These are phyloP conservation scores for Entonaema liquescens DNA, from an alignment of 495 filamentous ascomycete species.

Conservation along the genomic window DNA sequence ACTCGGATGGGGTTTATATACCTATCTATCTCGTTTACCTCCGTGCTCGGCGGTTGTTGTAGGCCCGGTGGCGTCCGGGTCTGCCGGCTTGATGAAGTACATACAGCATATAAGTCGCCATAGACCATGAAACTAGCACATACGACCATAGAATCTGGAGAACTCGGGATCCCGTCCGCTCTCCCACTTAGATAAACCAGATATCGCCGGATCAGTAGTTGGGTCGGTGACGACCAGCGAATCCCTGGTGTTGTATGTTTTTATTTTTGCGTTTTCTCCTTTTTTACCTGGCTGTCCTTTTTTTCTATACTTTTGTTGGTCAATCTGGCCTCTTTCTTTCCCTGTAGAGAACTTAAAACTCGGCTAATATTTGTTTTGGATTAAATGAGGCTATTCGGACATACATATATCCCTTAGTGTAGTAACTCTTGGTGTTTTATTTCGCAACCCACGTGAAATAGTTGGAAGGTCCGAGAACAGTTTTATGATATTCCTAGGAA, in stretches of 20 bases:
- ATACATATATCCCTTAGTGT: no score
- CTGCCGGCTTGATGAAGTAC: background rate
- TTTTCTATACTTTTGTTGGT: no score
- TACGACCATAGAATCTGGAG: constrained; percentile 58
- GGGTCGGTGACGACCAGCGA: constrained; percentile 61
- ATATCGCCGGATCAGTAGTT: constrained; percentile 56
- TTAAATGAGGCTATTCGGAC: no score
- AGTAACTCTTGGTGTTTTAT: no score
- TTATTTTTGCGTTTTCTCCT: constrained; percentile 28
- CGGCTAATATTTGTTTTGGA: no score
- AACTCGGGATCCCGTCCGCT: constrained; percentile 60
- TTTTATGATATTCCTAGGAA: no score
- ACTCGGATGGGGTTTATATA: background rate
- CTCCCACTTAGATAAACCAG: constrained; percentile 54
- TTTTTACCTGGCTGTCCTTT: background rate
- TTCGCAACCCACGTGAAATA: no score
- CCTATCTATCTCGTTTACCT: background rate
- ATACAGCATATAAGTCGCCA: background rate
- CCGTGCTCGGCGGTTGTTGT: background rate
- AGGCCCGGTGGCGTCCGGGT: background rate
- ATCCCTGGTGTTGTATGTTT: constrained; percentile 58
- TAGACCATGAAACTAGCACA: constrained; percentile 17
- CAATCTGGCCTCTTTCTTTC: no score
- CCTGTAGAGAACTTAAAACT: no score
- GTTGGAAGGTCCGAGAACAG: no score